Conservation (phyloP, 2,329 filamentous ascomycete species). For the Hymenoscyphus repandus region DNA sequence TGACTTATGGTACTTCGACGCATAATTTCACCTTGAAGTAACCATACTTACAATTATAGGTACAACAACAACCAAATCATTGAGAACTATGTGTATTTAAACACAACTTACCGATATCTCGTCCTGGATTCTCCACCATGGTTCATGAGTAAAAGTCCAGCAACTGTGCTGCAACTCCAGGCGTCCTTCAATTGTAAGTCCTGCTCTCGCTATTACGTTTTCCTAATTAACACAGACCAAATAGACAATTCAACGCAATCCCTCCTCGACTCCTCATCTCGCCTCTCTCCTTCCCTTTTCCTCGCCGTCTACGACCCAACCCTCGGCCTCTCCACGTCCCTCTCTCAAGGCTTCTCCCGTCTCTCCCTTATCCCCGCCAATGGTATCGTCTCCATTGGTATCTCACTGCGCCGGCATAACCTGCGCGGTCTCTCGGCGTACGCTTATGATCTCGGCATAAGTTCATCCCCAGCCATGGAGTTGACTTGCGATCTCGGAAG, state of each 20-base stretch:
- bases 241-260: not conserved
- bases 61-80: conserved; percentile 1
- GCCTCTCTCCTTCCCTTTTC: conserved; percentile 4
- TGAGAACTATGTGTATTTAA: conserved; percentile 3
- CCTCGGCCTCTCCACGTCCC: conserved; percentile 8
- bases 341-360: conserved; percentile 14
- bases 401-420: conserved; percentile 8
- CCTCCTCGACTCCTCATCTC: not conserved
- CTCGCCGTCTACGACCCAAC: conserved; percentile 14
- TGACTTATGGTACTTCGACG: conserved; percentile 1
- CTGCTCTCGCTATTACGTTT: not conserved
- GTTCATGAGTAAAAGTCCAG: not conserved
- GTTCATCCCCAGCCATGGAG: conserved; percentile 3
- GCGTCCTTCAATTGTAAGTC: conserved; percentile 6
- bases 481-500: conserved; percentile 10
- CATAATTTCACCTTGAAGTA: not conserved
- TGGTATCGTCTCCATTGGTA: conserved; percentile 13
- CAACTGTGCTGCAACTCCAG: conserved; percentile 1
- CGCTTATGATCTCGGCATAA: conserved; percentile 10
- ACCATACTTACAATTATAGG: not conserved
- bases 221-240: not conserved
- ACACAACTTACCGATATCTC: conserved; percentile 4
- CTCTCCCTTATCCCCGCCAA: conserved; percentile 17
- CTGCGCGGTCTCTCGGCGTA: conserved; percentile 7
- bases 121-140: not conserved